Percentiles rank a stretch among this genome's conserved stretches.
These are phyloP conservation scores for Tylopilus rubrobrunneus DNA, from an alignment of 768 basidiomycete species.

Conservation along the genomic window DNA sequence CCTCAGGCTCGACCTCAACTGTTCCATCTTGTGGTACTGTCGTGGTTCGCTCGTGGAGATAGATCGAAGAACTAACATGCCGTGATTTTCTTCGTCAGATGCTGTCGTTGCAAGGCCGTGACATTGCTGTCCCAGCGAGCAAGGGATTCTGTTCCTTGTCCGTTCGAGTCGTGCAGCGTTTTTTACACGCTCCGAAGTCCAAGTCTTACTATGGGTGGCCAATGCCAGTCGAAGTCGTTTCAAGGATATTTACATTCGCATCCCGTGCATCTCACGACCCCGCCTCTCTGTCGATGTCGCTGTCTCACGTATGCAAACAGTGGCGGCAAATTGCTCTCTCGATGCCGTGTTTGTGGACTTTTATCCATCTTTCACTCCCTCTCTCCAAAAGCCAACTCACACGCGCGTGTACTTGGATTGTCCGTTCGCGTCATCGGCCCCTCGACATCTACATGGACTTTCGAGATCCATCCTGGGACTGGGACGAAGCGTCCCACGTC, in stretches of 20 bases:
- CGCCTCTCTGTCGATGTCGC: slow-evolving; percentile 26
- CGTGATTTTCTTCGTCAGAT: slow-evolving; percentile 6
- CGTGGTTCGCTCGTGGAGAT: not conserved
- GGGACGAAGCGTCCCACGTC: slow-evolving; percentile 42
- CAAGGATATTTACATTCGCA: slow-evolving; percentile 34
- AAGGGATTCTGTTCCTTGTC: not conserved
- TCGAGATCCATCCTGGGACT: slow-evolving; percentile 55
- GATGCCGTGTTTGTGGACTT: slow-evolving; percentile 48
- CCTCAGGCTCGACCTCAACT: no score
- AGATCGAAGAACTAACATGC: not conserved
- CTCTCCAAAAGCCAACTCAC: slow-evolving; percentile 34
- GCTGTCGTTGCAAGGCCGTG: slow-evolving; percentile 5
- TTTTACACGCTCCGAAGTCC: not conserved
- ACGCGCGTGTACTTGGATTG: slow-evolving; percentile 37
- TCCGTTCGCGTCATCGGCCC: slow-evolving; percentile 43
- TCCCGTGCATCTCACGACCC: slow-evolving; percentile 26
- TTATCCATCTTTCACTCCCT: slow-evolving; percentile 45
- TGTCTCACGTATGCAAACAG: slow-evolving; percentile 48
- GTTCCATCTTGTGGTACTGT: not conserved
- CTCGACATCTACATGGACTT: slow-evolving; percentile 54
- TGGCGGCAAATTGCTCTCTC: slow-evolving; percentile 49
- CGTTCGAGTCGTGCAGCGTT: not conserved
- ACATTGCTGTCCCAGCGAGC: not conserved
- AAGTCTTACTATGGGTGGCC: not conserved
- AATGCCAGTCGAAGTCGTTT: slow-evolving; percentile 36